Percentiles rank a stretch among this genome's conserved stretches.
phyloP scores from a whole-genome alignment of 2,329 filamentous ascomycete species.

The Fusarium begoniae region DNA sequence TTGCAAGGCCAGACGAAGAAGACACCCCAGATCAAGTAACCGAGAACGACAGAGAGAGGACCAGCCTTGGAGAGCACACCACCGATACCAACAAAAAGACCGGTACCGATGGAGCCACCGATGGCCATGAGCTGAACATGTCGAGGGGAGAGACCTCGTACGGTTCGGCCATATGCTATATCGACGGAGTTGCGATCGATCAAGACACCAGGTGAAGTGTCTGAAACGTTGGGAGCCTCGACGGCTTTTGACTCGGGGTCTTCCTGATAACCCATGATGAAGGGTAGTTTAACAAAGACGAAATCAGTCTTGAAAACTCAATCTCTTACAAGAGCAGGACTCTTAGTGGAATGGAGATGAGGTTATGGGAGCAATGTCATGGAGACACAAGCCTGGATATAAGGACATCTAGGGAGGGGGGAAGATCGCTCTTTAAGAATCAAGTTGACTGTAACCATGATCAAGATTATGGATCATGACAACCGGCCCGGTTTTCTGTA shows the following conservation, averaged over 20 bases:
- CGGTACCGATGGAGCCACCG: conserved; percentile 57
- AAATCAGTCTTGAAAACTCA: neutral
- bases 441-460: conserved; percentile 17
- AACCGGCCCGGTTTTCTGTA: conserved; percentile 39
- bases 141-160: conserved; percentile 49
- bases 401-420: conserved; percentile 3
- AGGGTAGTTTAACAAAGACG: neutral
- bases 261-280: conserved; percentile 39
- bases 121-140: conserved; percentile 62
- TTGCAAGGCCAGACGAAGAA: conserved; percentile 57
- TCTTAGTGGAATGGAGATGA: conserved; percentile 3
- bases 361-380: conserved; percentile 23
- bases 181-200: conserved; percentile 39
- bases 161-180: conserved; percentile 46
- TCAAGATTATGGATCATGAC: conserved; percentile 9
- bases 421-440: conserved; percentile 33
- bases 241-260: conserved; percentile 39
- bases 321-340: neutral
- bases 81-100: conserved; percentile 57
- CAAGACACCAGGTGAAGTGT: conserved; percentile 41
- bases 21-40: conserved; percentile 56
- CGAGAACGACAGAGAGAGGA: conserved; percentile 55
- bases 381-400: conserved; percentile 35
- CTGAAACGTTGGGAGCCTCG: conserved; percentile 39
- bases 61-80: conserved; percentile 53